phyloP scores from a whole-genome alignment of 345 rosid genomes.

The Acer negundo region DNA sequence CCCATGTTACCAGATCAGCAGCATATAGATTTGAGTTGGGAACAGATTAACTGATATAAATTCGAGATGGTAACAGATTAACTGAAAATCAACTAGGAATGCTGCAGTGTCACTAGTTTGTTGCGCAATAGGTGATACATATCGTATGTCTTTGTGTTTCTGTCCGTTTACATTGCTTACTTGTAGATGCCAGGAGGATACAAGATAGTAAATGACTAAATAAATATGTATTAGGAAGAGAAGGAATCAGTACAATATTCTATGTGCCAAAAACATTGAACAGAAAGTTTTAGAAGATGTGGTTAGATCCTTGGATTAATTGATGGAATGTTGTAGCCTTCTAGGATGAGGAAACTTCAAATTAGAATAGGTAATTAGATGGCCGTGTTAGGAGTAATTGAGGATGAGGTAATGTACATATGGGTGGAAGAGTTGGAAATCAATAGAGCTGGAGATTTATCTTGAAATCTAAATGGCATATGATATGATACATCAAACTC shows the following conservation, averaged over 20 bases:
- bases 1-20: background rate
- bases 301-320: background rate
- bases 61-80: background rate
- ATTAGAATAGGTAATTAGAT: background rate
- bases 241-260: background rate
- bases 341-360: conserved; percentile 12
- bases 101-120: background rate
- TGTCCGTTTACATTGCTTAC: background rate
- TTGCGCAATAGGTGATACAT: background rate
- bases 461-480: background rate
- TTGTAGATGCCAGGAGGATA: background rate
- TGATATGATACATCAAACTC: background rate
- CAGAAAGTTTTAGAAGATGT: background rate
- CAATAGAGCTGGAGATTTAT: background rate
- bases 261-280: background rate
- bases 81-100: background rate
- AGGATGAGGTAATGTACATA: background rate
- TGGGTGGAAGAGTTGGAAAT: background rate
- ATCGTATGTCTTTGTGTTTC: background rate
- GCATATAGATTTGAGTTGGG: too few relatives aligned
- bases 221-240: background rate
- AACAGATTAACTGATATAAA: background rate
- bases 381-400: background rate
- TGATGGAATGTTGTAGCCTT: background rate
- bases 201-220: background rate